Conservation (phyloP, 148 eudicot species). For the Vaccinium vitisidaea region DNA sequence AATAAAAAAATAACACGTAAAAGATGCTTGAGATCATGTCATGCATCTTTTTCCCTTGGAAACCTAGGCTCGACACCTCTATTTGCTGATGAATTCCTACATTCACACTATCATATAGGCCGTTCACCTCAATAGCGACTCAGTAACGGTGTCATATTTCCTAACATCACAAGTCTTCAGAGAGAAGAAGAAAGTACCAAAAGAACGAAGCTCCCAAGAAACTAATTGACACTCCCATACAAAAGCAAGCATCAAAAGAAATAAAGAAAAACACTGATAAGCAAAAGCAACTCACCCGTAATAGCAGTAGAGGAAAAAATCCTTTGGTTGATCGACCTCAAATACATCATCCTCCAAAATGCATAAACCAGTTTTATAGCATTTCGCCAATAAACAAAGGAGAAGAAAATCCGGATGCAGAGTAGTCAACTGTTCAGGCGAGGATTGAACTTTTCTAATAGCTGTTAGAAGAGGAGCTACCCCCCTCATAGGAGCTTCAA, state of each 20-base stretch:
- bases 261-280: neutral
- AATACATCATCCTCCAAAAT: conserved; percentile 76
- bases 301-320: conserved; percentile 81
- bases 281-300: conserved; percentile 66
- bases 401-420: conserved; percentile 87
- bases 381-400: conserved; percentile 76
- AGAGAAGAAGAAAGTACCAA: neutral
- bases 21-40: neutral
- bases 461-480: conserved; percentile 81
- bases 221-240: too few relatives aligned
- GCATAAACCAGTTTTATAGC: conserved; percentile 65
- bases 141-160: neutral
- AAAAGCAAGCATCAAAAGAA: neutral
- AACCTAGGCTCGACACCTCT: neutral
- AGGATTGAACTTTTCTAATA: conserved; percentile 59
- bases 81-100: neutral
- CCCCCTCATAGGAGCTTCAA: conserved; percentile 75
- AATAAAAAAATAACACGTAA: neutral
- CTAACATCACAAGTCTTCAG: neutral
- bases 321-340: conserved; percentile 85
- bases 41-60: neutral
- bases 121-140: too few relatives aligned
- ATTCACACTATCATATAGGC: neutral
- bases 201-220: neutral
- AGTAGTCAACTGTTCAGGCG: conserved; percentile 75